Conservation (phyloP, 129 eudicot genomes). For the Daucus carota region DNA sequence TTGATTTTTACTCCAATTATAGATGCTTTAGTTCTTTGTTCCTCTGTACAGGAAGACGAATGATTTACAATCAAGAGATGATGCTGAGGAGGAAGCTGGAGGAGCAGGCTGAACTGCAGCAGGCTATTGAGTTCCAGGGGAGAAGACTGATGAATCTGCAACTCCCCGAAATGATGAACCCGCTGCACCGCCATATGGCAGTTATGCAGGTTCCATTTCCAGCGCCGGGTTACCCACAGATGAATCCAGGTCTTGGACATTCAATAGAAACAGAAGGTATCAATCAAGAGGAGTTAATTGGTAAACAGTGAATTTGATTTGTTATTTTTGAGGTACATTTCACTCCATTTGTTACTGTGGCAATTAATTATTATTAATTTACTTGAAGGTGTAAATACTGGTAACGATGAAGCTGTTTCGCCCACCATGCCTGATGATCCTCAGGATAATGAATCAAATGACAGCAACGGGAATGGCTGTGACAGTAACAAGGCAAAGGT, state of each 20-base stretch:
- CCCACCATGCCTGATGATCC: slow-evolving; percentile 11
- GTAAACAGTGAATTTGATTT: slow-evolving; percentile 8
- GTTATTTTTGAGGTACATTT: neutral
- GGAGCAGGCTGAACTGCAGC: slow-evolving; percentile 6
- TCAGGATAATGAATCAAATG: slow-evolving; percentile 31
- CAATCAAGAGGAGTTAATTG: slow-evolving; percentile 39
- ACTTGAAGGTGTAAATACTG: slow-evolving; percentile 31
- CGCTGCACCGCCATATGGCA: slow-evolving; percentile 31
- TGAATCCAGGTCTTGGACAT: slow-evolving; percentile 12
- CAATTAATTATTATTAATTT: neutral
- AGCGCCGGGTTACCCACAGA: slow-evolving; percentile 26
- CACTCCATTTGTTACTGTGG: neutral
- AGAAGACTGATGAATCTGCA: slow-evolving; percentile 14
- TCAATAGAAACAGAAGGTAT: slow-evolving; percentile 25
- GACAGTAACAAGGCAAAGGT: slow-evolving; percentile 19
- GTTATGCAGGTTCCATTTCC: slow-evolving; percentile 15
- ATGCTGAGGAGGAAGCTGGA: slow-evolving; percentile 1
- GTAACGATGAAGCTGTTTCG: slow-evolving; percentile 18
- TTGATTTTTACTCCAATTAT: neutral
- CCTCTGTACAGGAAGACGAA: neutral
- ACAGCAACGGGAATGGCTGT: slow-evolving; percentile 12
- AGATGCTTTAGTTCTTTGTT: neutral
- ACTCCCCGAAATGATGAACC: slow-evolving; percentile 2
- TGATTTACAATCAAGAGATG: neutral
- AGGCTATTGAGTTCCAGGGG: slow-evolving; percentile 6